Evolutionary conservation across 2,329 filamentous ascomycete species (phyloP).

Genomic region (Trichoderma sp.): DNA sequence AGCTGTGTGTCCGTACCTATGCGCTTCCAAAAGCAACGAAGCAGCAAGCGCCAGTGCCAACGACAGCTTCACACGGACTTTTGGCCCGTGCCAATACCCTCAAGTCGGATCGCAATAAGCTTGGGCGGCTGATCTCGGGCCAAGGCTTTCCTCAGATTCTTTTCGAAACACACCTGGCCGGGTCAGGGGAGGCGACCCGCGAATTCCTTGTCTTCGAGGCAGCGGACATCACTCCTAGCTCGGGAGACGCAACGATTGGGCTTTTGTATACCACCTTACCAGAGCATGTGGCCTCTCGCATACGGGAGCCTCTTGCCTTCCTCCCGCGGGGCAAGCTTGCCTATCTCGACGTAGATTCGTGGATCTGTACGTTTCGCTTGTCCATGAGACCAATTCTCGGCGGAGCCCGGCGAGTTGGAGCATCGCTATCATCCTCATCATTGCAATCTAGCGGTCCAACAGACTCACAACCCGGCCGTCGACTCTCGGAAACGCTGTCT

Average conservation of each 20-base stretch:
- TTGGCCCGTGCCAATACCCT: neutral
- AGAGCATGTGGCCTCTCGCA: neutral
- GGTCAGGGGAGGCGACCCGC: neutral
- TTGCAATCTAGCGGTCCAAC: neutral
- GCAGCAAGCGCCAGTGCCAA: neutral
- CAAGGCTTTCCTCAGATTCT: neutral
- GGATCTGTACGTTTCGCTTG: neutral
- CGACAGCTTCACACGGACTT: neutral
- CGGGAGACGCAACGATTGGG: neutral
- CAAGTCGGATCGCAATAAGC: neutral
- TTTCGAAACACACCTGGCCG: neutral
- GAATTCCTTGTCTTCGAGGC: neutral
- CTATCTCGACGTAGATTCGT: neutral
- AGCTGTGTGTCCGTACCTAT: neutral
- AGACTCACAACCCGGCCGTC: neutral
- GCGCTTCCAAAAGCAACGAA: neutral
- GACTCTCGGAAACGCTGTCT: neutral
- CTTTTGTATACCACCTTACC: neutral
- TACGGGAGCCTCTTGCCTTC: neutral
- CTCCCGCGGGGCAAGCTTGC: neutral
- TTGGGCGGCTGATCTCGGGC: neutral
- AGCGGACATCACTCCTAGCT: neutral
- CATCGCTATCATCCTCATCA: neutral
- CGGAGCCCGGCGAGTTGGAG: neutral
- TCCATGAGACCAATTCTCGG: neutral